Evolutionary conservation across 164 flowering plant species (phyloP).

Genomic region (Liriodendron chinense): DNA sequence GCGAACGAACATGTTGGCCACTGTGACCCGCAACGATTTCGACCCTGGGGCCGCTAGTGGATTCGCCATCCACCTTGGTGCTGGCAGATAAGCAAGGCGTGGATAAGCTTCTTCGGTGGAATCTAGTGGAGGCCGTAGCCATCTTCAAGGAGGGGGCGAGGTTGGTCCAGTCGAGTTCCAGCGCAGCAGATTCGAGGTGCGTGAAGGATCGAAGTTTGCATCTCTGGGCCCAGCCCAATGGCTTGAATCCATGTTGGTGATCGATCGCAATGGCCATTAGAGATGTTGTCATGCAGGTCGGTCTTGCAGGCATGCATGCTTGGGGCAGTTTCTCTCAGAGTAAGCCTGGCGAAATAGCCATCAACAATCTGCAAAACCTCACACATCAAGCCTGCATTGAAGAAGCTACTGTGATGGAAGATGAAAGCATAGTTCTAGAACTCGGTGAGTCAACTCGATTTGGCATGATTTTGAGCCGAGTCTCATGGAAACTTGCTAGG

Average conservation of each 20-base stretch:
- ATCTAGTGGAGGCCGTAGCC: slow-evolving; percentile 20
- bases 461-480: background rate
- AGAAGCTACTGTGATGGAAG: background rate
- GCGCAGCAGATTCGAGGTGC: slow-evolving; percentile 35
- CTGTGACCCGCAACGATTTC: slow-evolving; percentile 52
- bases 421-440: too few species aligned
- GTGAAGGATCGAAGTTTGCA: slow-evolving; percentile 64
- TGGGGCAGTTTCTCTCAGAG: slow-evolving; percentile 13
- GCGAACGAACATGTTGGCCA: slow-evolving; percentile 42
- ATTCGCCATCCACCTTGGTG: slow-evolving; percentile 29
- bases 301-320: slow-evolving; percentile 24
- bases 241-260: slow-evolving; percentile 57
- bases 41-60: slow-evolving; percentile 28
- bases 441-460: background rate
- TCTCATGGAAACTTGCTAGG: background rate
- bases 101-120: slow-evolving; percentile 61
- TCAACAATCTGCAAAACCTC: background rate
- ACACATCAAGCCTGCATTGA: background rate
- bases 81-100: slow-evolving; percentile 70
- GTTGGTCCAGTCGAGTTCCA: slow-evolving; percentile 33
- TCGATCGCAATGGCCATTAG: slow-evolving; percentile 67
- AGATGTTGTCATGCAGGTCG: slow-evolving; percentile 28
- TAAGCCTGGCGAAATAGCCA: slow-evolving; percentile 13
- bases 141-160: slow-evolving; percentile 34
- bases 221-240: slow-evolving; percentile 42